Base-by-base conservation (phyloP, 805 yeast species). In the Millerozyma miso region DNA sequence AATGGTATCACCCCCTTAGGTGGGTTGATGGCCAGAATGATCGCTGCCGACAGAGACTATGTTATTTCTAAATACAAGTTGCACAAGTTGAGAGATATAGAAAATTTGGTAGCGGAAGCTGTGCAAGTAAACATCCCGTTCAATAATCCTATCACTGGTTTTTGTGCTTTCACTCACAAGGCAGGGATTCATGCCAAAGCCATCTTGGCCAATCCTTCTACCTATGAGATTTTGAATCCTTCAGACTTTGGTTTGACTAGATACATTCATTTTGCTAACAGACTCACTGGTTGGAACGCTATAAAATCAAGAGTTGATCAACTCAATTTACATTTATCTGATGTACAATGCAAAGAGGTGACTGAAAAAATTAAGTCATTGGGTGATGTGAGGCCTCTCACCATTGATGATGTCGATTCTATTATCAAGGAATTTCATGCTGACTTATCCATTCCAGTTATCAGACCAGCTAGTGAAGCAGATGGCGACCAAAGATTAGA, bases 181-280 rank as follows among this genome's bases (percentile, higher is more conserved):
- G 99, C 99, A 45, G 99, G 99, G 69, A 90, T 91, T 64, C 99
- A 91, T 67, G 98, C 99, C 58, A 91, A 93, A 77, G 98, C 98
- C 44, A 91, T 91, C 55, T 79, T 91, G 53, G 99, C 99, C 45
- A 93, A 91, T 72, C 99, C 99, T 49, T 88, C 97, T 37, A 93
- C 98, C n/a, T 91, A 91, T 67, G 99, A 91, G 76, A 91, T 91
- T 60, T 77, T 91, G 64, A 85, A 85, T 64, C 99, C 99, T 44
- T 72, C 85, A 20, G 99, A 91, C 71, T 91, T 91, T 60, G 99
- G 99, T 63, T 80, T 91, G 63, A 83, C 95, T 43, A 82, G 99
- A 64, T 91, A 91, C 67, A 91, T 91, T 62, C 99, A 93, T 69
- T 93, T 91, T 65, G 98, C 98, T 56, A 91, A 91, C 79, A 83